Percentiles rank a stretch among this genome's conserved stretches.
Evolutionary conservation across 345 rosid species (phyloP).

Genomic region (Pelargonium nanum): DNA sequence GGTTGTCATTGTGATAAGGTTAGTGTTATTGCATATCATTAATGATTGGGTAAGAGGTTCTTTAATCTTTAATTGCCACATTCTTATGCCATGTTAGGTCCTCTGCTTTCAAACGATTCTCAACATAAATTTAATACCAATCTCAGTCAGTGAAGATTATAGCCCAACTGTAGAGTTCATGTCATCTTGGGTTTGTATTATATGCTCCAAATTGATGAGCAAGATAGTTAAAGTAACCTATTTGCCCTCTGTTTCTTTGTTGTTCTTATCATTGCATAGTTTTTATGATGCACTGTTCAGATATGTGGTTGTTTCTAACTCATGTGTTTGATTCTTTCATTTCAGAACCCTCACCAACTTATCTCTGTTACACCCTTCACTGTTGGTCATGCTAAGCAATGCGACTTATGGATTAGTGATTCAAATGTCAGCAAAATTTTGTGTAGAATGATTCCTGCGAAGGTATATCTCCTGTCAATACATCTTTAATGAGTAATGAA

Average conservation of each 20-base stretch:
- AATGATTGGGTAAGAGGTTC: too few relatives aligned
- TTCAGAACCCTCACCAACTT: constrained; percentile 66
- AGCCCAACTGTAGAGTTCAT: too few relatives aligned
- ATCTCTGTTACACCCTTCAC: constrained; percentile 52
- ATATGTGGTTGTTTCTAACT: neutral
- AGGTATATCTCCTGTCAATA: constrained; percentile 37
- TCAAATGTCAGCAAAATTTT: constrained; percentile 39
- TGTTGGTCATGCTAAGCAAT: constrained; percentile 63
- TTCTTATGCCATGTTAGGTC: too few relatives aligned
- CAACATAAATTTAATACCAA: too few relatives aligned
- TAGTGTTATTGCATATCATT: too few relatives aligned
- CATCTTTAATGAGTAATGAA: neutral
- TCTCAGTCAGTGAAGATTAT: too few relatives aligned
- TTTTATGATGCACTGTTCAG: neutral
- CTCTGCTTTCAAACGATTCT: too few relatives aligned
- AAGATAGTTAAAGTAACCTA: too few relatives aligned
- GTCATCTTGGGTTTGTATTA: too few relatives aligned
- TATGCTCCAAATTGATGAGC: too few relatives aligned
- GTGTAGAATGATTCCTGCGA: constrained; percentile 67
- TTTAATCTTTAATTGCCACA: too few relatives aligned
- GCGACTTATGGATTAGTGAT: constrained; percentile 71
- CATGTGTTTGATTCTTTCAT: neutral
- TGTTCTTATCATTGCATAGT: neutral
- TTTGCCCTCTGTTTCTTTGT: neutral
- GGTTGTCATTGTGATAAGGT: too few relatives aligned